phyloP scores from a whole-genome alignment of 306 rosid species.

The Dicorynia guianensis region DNA sequence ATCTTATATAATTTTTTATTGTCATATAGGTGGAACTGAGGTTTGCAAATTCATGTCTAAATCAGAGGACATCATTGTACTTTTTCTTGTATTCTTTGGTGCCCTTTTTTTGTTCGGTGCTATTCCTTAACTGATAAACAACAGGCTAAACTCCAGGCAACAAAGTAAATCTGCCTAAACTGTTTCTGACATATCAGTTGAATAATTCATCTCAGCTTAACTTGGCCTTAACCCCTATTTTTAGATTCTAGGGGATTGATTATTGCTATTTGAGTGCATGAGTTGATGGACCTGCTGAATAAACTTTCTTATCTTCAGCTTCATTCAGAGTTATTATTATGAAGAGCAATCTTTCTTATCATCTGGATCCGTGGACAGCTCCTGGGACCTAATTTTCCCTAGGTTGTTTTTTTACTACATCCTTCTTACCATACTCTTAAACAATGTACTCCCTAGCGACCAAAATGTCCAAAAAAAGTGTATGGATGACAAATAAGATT shows the following conservation, averaged over 20 bases:
- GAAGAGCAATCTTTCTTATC: neutral
- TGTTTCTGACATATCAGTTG: slow-evolving; percentile 5
- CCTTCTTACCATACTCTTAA: neutral
- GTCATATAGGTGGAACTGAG: neutral
- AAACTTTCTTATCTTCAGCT: neutral
- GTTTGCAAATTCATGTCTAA: slow-evolving; percentile 27
- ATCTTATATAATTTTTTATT: neutral
- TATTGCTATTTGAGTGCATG: neutral
- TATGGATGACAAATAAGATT: too few species aligned
- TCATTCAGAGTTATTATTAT: neutral
- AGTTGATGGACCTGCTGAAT: neutral
- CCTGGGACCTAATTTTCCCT: neutral
- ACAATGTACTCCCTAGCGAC: neutral
- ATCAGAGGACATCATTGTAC: slow-evolving; percentile 6
- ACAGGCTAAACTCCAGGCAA: neutral
- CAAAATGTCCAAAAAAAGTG: neutral
- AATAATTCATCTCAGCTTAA: slow-evolving; percentile 2
- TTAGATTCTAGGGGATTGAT: neutral
- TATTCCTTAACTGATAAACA: slow-evolving; percentile 5
- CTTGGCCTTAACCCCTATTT: neutral
- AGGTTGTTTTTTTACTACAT: neutral
- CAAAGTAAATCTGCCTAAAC: slow-evolving; percentile 6
- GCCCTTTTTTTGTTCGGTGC: slow-evolving; percentile 4
- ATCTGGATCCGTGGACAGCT: too few species aligned
- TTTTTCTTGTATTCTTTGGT: slow-evolving; percentile 6